Evolutionary conservation across 2,329 filamentous ascomycete genomes (phyloP), one percentile per base, ranked within the genome.

Genomic region (Fonsecaea monophora): DNA sequence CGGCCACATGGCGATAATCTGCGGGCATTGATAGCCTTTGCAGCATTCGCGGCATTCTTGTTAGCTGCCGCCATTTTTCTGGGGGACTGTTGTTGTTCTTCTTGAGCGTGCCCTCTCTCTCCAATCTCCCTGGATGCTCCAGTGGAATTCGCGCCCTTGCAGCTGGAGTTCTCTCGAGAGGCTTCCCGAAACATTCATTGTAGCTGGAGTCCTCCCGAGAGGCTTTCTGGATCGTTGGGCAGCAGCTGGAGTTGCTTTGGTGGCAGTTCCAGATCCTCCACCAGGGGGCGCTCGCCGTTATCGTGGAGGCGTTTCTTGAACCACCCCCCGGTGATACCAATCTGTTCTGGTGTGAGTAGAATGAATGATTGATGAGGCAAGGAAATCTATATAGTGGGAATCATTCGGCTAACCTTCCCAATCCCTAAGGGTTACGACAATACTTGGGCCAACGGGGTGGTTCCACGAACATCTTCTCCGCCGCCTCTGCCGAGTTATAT

Each of bases 201-300:
- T 1, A 21, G 21, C 21, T 21, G 21, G 21, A 21, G 21, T 21
- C 21, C 21, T 21, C 21, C 21, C 21, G 21, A 21, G 21, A 21
- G 21, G 21, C 21, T 21, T 21, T 1, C 21, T 21, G 1, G 21
- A 21, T 21, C 21, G 21, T 1, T 21, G 21, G n/a, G n/a, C n/a
- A n/a, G n/a, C 21, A 21, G 21, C 21, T 21, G 21, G 21, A 21
- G 21, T 21, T 21, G 95, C 80, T 99, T 99, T 63, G 90, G 87
- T 15, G 96, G 95, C 30, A 99, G 82, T 73, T 99, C 94, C 75
- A 98, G 92, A 79, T 99, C 95, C 81, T 99, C 95, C 60, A 96
- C 83, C 71, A 99, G 85, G 53, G 92, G 89, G 77, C 93, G 87
- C 74, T 94, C 89, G 76, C 87, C 87, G 77, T 94, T 95, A 64